Base-by-base conservation (phyloP, 1,139 yeast genomes). In the Nakaseomyces sp. region DNA sequence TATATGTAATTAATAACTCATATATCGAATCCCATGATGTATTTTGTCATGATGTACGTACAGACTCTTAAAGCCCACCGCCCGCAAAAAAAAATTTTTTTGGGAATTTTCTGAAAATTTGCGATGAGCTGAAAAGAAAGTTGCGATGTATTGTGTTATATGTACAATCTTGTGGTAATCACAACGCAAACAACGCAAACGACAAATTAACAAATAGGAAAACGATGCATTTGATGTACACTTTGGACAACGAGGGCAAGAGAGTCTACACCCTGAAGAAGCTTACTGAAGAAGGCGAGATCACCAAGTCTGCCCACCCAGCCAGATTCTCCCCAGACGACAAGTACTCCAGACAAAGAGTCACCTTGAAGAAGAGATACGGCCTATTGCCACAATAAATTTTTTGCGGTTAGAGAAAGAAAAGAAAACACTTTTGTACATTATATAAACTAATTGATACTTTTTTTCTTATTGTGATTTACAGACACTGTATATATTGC, bases 261-360 rank as follows among this genome's bases (percentile, higher is more conserved):
- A 85, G 99, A 69, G 69, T 85, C 60, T 93, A 93, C 76, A 93
- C 99, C 45, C 76, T 93, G 57, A 73, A 85, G 69, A 93, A 93
- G 73, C 54, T 65, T 57, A 81, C 94, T 43, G 88, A 75, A 50
- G 70, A 73, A 9, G 97, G 97, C 51, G 95, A 88, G 68, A 88
- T 91, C 73, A 93, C 99, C 66, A 87, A 88, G 72, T 85, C 96
- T 54, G 98, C 98, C 28, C 99, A 93, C 68, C 99, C 99, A 51
- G 98, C 99, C 46, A 81, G 99, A 69, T 91, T 91, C 68, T 91
- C 98, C 41, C 99, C 99, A 57, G 99, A 91, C 66, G 99, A 91
- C 77, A 91, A 91, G 72, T 91, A 87, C 74, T 91, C 98, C 46
- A 84, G 96, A 76, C 97, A 93, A 71, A 85, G 99, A 77, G 96